These are phyloP conservation scores for Alternaria rosae DNA, from an alignment of 2,329 filamentous ascomycete genomes.

Conservation along the genomic window DNA sequence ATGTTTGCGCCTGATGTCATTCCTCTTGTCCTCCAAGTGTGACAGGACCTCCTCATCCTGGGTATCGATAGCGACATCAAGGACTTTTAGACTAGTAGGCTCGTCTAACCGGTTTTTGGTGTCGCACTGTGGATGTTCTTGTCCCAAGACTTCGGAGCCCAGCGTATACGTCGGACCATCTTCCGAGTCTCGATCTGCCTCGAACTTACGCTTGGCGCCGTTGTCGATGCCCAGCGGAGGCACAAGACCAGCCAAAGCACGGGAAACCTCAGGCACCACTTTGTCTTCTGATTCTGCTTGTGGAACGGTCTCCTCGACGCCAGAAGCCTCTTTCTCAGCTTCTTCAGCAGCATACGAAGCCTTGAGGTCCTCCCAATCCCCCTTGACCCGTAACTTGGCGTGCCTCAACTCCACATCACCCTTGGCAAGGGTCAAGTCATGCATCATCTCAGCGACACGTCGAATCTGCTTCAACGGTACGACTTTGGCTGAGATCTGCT, in stretches of 20 bases:
- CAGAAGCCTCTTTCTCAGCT: neutral
- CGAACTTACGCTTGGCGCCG: neutral
- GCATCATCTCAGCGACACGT: conserved; percentile 18
- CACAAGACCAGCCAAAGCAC: neutral
- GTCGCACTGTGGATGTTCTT: neutral
- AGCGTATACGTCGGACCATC: neutral
- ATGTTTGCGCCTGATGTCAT: neutral
- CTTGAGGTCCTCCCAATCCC: conserved; percentile 5
- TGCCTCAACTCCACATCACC: conserved; percentile 14
- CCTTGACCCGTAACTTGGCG: conserved; percentile 1
- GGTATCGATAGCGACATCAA: neutral
- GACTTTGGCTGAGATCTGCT: conserved; percentile 12
- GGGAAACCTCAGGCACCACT: neutral
- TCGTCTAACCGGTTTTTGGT: neutral
- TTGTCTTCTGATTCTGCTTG: neutral
- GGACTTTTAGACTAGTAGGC: neutral
- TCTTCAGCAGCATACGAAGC: conserved; percentile 9
- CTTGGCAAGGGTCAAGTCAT: conserved; percentile 11
- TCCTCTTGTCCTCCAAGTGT: neutral
- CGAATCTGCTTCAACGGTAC: neutral
- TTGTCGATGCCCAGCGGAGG: neutral
- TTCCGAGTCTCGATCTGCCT: neutral
- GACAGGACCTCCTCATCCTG: neutral
- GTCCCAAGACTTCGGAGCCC: neutral
- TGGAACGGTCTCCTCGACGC: neutral